A percentile compares a stretch with the other conserved stretches of the same genome.
phyloP scores from a whole-genome alignment of 305 asterid genomes.

The Fraxinus albicans region DNA sequence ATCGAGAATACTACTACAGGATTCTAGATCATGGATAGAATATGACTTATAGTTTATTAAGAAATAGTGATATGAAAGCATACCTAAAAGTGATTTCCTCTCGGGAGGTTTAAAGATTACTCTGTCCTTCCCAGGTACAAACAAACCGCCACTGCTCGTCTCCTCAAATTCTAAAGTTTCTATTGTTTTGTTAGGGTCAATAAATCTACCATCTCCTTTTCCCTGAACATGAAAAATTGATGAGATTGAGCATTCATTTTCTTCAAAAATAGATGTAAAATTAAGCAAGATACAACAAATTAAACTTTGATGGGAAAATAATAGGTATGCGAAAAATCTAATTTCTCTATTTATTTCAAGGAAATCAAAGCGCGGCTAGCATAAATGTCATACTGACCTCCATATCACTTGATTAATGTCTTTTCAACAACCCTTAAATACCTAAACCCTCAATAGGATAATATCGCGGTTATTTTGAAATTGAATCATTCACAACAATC shows the following conservation, averaged over 20 bases:
- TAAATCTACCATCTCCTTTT: slow-evolving; percentile 28
- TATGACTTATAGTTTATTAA: neutral
- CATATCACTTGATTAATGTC: slow-evolving; percentile 16
- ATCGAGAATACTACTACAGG: too few relatives aligned
- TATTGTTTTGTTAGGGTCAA: slow-evolving; percentile 50
- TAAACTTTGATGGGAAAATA: neutral
- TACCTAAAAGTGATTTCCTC: slow-evolving; percentile 76
- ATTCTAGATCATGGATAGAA: neutral
- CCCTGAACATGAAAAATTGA: slow-evolving; percentile 24
- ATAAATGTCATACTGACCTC: slow-evolving; percentile 22
- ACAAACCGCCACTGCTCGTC: slow-evolving; percentile 56
- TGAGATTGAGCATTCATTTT: neutral
- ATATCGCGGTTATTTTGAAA: neutral
- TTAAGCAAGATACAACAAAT: neutral
- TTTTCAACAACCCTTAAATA: neutral
- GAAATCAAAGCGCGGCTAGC: neutral
- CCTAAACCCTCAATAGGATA: neutral
- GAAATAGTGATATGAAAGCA: slow-evolving; percentile 9
- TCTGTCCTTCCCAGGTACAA: slow-evolving; percentile 61
- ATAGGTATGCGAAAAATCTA: neutral
- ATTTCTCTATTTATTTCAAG: neutral
- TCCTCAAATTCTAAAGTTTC: slow-evolving; percentile 65
- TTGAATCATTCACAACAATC: neutral
- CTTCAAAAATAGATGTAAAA: neutral
- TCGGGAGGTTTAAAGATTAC: slow-evolving; percentile 61